Base-by-base conservation (phyloP, 768 basidiomycete genomes). In the Suillus subaureus region DNA sequence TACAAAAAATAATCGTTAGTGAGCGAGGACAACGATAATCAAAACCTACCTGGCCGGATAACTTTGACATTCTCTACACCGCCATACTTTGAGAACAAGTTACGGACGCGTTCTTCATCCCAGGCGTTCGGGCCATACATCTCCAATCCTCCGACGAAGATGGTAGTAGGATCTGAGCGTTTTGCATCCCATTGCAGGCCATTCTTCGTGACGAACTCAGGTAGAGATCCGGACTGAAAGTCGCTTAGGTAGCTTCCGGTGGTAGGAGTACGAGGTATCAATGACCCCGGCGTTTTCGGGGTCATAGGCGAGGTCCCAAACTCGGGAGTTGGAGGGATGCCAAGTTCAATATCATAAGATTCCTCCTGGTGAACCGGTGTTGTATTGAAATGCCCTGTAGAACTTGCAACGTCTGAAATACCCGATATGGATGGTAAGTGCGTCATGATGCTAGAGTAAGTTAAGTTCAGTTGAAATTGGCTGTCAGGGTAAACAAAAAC, bases 141-240 rank as follows among this genome's bases (percentile, higher is more conserved):
- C 69, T 90, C 88, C 52, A 94, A 80, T 6, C 91, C 91, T 8
- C 92, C 92, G 35, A 93, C 89, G 72, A 93, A 93, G 35, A 94
- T 80, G 2, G 90, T 87, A 3, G 82, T 86, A 0, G 88, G 89
- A 72, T 93, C 90, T 28, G 83, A 81, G 33, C 64, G 67, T 33
- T 65, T 66, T 12, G 67, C 66, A 39, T 72, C 69, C 56, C 67
- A 70, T 31, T 56, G 61, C 55, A 74, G 72, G 28, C 57, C 62
- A 18, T 68, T 66, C n/a, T 74, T 73, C 51, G 75, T 72, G 35
- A 39, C 64, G 42, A 74, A 71, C 35, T 71, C 73, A 37, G 69
- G 71, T 35, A 75, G 70, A 63, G 75, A 66, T 51, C 67, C 67
- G 4, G 64, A 42, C 64, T 74, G 77, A 55, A 78, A 70, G 66